Base-by-base conservation (phyloP, 2,329 filamentous ascomycete genomes). In the Cladosporium oxysporum region DNA sequence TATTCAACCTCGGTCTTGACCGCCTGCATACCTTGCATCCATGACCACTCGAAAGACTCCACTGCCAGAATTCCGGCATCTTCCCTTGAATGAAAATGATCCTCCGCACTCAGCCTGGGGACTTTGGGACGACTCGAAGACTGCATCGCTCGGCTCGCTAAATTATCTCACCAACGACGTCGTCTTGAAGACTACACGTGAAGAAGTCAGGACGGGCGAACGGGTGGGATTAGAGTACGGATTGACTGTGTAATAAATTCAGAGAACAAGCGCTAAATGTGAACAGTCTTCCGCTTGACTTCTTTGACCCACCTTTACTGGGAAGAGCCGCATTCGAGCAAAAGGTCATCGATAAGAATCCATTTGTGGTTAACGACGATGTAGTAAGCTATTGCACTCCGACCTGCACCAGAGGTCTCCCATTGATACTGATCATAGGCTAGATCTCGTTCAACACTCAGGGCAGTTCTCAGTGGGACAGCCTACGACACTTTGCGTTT, bases 121-220 rank as follows among this genome's bases (percentile, higher is more conserved):
- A 2, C 7, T 85, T 3, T 85, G 84, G 62, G 82, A 84, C 73
- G 50, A 53, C 29, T 29, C 50, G 26, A 80, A 80, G 59, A 78
- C 81, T 63, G 82, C 81, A 18, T 75, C 80, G 62, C 83, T 83
- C 10, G 83, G 83, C 3, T 84, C 82, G 0, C 73, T 85, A 35
- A 85, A 86, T 70, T 77, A 84, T 10, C 73, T 85, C 5, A 85
- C 83, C 0, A 78, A 80, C 0, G 72, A 78, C 0, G 78, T 83
- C 3, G 74, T 81, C n/a, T 16, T 58, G 55, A 58, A 58, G 55
- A 58, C 55, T 12, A 21, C 33, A 12, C 31, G 37, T 4, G 55
- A 58, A 44, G 55, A 58, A 18, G 55, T 58, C 21, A 44, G 14
- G 23, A 37, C 55, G 14, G 55, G 55, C n/a, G 55, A 58, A 58